Conservation (phyloP, 345 rosid species). For the Dovyalis caffra region DNA sequence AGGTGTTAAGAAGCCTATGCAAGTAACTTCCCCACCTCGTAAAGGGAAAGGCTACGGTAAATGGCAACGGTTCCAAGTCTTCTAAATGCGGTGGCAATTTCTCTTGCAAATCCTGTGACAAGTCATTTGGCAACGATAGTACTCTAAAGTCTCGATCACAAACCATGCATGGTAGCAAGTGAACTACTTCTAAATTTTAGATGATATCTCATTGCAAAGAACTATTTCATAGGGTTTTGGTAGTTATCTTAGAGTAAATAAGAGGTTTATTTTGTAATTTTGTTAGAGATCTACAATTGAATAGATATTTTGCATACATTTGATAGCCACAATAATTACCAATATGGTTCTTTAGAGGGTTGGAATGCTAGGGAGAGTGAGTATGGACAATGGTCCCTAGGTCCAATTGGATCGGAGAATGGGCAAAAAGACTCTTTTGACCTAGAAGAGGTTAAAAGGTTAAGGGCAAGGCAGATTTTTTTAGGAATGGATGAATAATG, state of each 20-base stretch:
- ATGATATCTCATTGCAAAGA: not conserved
- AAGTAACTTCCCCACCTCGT: conserved; percentile 85
- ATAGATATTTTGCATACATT: conserved; percentile 19
- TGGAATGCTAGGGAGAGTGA: conserved; percentile 46
- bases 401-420: conserved; percentile 43
- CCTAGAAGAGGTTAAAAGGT: conserved; percentile 77
- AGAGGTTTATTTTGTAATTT: conserved; percentile 1
- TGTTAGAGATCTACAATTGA: not conserved
- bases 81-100: conserved; percentile 72
- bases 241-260: conserved; percentile 14
- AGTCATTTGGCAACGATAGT: conserved; percentile 53
- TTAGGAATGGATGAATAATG: conserved; percentile 74
- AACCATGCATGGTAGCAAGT: conserved; percentile 65
- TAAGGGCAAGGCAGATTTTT: conserved; percentile 83
- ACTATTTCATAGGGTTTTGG: conserved; percentile 3
- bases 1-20: conserved; percentile 81
- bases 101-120: conserved; percentile 65
- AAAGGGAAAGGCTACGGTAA: conserved; percentile 37
- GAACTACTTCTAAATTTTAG: conserved; percentile 13
- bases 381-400: conserved; percentile 54
- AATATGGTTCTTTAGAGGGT: conserved; percentile 40
- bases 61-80: conserved; percentile 45
- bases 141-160: conserved; percentile 61
- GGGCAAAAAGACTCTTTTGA: conserved; percentile 58
- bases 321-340: conserved; percentile 39